phyloP scores from a whole-genome alignment of 805 yeast species.

The Wickerhamiella hasegawae region DNA sequence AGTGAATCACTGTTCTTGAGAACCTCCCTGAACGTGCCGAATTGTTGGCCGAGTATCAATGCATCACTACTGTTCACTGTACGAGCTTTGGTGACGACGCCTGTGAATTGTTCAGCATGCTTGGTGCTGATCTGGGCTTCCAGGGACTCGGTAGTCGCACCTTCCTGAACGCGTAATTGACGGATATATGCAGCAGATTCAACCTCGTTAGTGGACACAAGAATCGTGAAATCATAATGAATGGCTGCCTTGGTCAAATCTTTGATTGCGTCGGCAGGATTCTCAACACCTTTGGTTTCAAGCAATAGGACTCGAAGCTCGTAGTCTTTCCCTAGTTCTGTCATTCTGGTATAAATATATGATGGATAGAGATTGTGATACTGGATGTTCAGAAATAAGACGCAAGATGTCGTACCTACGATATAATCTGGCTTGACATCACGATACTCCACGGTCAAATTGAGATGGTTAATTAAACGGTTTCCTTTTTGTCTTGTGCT shows the following conservation, averaged over 20 bases:
- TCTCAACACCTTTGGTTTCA: conserved; percentile 24
- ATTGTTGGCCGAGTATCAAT: conserved; percentile 18
- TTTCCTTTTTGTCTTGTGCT: conserved; percentile 17
- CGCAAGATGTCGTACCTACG: conserved; percentile 21
- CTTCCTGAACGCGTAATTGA: conserved; percentile 19
- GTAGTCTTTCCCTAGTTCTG: conserved; percentile 20
- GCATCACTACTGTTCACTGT: conserved; percentile 26
- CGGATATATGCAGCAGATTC: conserved; percentile 26
- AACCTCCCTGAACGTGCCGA: conserved; percentile 20
- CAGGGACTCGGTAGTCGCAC: conserved; percentile 19
- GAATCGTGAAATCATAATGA: conserved; percentile 19
- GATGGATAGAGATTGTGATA: conserved; percentile 27
- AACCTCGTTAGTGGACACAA: conserved; percentile 22
- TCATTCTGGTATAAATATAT: conserved; percentile 24
- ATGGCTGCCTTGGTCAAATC: conserved; percentile 22
- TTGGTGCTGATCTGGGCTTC: conserved; percentile 18
- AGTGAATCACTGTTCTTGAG: conserved; percentile 15
- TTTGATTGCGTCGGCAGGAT: conserved; percentile 20
- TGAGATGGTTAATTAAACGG: conserved; percentile 16
- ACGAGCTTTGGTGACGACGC: conserved; percentile 21
- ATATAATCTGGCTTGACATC: conserved; percentile 24
- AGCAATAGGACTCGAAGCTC: conserved; percentile 22
- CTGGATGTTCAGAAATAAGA: conserved; percentile 21
- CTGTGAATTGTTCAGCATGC: conserved; percentile 21
- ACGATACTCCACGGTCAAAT: conserved; percentile 13